phyloP scores from a whole-genome alignment of 2,329 filamentous ascomycete genomes.

The Fusarium udum region DNA sequence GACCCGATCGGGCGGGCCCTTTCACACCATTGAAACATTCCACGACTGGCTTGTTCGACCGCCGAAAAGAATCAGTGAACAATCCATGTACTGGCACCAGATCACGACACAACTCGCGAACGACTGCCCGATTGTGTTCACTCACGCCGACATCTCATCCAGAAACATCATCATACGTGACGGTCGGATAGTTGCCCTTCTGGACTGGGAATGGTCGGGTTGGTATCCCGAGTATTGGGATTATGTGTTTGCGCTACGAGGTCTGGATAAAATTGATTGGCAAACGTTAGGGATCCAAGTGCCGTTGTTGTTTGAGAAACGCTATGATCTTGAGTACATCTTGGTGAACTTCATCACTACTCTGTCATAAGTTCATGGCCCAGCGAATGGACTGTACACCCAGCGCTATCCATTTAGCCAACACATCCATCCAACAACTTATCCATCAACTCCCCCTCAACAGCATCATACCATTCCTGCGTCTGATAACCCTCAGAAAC shows the following conservation, averaged over 20 bases:
- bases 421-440: neutral
- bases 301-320: conserved; percentile 7
- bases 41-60: conserved; percentile 41
- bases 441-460: neutral
- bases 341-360: conserved; percentile 5
- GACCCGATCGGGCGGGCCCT: conserved; percentile 37
- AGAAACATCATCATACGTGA: conserved; percentile 29
- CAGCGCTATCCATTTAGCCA: neutral
- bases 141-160: conserved; percentile 13
- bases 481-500: neutral
- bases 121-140: conserved; percentile 30
- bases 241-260: conserved; percentile 13
- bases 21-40: conserved; percentile 25
- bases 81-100: conserved; percentile 38
- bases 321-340: conserved; percentile 26
- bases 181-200: neutral
- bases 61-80: conserved; percentile 3
- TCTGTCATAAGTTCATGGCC: neutral
- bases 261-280: conserved; percentile 30
- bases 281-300: conserved; percentile 5
- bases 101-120: conserved; percentile 36
- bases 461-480: neutral
- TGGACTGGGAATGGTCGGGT: conserved; percentile 24
- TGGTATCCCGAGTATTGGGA: conserved; percentile 29
- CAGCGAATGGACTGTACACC: neutral